Base-by-base conservation (phyloP, 2,329 filamentous ascomycete species). In the Xylaria sp. region DNA sequence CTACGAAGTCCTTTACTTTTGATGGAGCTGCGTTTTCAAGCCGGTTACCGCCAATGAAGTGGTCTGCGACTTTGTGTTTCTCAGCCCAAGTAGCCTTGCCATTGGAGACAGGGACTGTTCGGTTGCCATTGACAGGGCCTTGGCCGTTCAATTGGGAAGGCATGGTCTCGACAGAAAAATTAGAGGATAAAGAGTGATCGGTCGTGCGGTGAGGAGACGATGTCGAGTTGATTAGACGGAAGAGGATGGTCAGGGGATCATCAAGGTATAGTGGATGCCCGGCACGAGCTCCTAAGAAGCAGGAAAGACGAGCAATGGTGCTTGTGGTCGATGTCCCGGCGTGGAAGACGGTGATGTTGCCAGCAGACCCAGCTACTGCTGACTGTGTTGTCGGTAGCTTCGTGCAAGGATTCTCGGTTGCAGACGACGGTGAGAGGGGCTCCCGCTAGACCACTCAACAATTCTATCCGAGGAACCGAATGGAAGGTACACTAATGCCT, bases 31-130 rank as follows among this genome's bases (percentile, higher is more conserved):
- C 96, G 79, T 92, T 92, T 72, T 90, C 90, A 72, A 99, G 84
- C 79, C 90, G 89, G 85, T 97, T 98, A 73, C 96, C 95, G 77
- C 96, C 96, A 81, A 98, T 97, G 84, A 98, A 99, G 86, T 99
- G 96, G 82, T 93, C 87, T 71, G 94, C 90, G 71, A 99, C 82
- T 74, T 92, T 90, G 85, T 93, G 90, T 84, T 92, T 93, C 75
- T 93, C 91, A 73, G 93, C 89, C 80, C 92, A 94, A 65, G 91
- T 90, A 78, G 87, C 81, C 73, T 85, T 85, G 82, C 87, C 87
- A 75, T 90, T 90, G 73, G 80, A 74, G 60, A 84, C 78, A 61
- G 87, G 85, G 61, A 87, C 85, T 58, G 83, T 83, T 76, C 83
- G 81, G 70, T 60, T 74, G 78, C 84, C 83, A 73, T 82, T 84